A percentile compares a stretch with the other conserved stretches of the same genome.
These are phyloP conservation scores for Cyclotella cryptica DNA, from an alignment of 108 stramenopile genomes.

Conservation along the genomic window DNA sequence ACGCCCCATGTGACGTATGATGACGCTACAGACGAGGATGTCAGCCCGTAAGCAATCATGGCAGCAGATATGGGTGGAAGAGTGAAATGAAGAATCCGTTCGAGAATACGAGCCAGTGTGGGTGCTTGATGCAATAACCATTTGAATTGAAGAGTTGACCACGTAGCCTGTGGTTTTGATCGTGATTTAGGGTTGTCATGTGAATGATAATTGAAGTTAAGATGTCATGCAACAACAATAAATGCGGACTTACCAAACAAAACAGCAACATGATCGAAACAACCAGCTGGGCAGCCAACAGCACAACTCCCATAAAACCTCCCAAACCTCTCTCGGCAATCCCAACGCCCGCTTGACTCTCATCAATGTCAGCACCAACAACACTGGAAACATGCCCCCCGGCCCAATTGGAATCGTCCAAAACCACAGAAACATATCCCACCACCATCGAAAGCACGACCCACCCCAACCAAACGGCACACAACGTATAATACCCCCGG, in stretches of 20 bases:
- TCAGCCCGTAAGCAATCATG: conserved; percentile 49
- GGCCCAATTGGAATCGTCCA: conserved; percentile 44
- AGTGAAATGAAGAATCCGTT: conserved; percentile 62
- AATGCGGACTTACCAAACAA: conserved; percentile 24
- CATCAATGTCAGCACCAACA: not conserved
- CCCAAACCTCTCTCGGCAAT: not conserved
- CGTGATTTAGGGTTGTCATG: not conserved
- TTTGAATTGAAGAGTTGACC: conserved; percentile 66
- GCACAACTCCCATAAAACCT: not conserved
- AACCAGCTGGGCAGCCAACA: conserved; percentile 17
- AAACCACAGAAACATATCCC: conserved; percentile 48
- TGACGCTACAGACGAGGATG: conserved; percentile 25
- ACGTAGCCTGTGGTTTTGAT: conserved; percentile 41
- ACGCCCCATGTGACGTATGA: conserved; percentile 48
- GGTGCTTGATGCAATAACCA: conserved; percentile 64
- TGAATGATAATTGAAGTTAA: conserved; percentile 14
- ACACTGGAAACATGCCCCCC: not conserved
- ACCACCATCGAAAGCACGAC: conserved; percentile 52
- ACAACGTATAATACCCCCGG: conserved; percentile 31
- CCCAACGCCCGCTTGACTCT: not conserved
- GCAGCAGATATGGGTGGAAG: conserved; percentile 58
- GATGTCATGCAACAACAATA: not conserved
- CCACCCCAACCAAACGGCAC: conserved; percentile 62
- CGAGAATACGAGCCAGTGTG: conserved; percentile 42
- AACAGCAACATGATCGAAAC: conserved; percentile 24